Conservation (phyloP, 495 filamentous ascomycete species). For the Neurospora tetrasperma region DNA sequence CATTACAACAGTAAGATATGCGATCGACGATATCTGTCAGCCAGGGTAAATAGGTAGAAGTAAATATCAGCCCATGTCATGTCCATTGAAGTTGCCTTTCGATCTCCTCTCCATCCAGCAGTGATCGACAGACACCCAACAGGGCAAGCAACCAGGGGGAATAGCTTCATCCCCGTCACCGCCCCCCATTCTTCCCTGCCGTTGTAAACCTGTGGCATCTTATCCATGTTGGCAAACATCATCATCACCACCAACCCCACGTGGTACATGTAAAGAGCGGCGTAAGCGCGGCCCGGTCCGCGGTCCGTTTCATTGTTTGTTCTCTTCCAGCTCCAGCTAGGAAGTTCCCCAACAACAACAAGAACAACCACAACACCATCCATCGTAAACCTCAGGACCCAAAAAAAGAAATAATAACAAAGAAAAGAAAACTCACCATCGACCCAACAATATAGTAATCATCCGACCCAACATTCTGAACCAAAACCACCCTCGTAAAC, state of each 20-base stretch:
- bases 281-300: background rate
- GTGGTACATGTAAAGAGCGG: background rate
- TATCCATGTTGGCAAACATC: background rate
- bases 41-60: background rate
- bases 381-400: background rate
- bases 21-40: slow-evolving; percentile 9
- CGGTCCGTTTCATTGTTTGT: background rate
- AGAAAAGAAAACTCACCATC: slow-evolving; percentile 6
- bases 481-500: slow-evolving; percentile 9
- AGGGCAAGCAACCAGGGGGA: background rate
- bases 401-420: background rate
- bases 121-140: slow-evolving; percentile 3
- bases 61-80: background rate
- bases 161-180: background rate
- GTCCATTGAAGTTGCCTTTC: background rate
- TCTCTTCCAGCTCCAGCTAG: no score
- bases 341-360: no score
- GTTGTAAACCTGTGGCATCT: background rate
- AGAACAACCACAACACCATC: background rate
- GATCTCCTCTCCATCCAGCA: background rate
- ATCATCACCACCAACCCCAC: background rate
- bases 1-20: slow-evolving; percentile 9
- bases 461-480: slow-evolving; percentile 15
- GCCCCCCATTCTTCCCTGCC: background rate
- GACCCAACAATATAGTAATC: slow-evolving; percentile 11